These are phyloP conservation scores for Oemleria cerasiformis DNA, from an alignment of 306 rosid species.

Conservation along the genomic window DNA sequence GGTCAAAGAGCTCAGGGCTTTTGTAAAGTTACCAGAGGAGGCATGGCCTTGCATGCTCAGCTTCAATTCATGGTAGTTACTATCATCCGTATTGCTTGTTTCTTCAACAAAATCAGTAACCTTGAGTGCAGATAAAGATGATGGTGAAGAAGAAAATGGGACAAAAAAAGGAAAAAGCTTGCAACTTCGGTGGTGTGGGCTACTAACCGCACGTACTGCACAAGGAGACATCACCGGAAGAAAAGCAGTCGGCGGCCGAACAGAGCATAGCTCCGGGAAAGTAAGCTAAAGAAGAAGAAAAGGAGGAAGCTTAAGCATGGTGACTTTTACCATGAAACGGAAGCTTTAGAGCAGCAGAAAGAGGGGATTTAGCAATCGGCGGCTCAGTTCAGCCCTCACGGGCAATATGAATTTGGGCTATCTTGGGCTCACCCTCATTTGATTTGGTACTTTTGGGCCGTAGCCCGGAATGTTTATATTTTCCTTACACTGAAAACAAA, in stretches of 20 bases:
- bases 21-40: constrained; percentile 27
- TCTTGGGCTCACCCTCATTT: too few relatives aligned
- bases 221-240: constrained; percentile 20
- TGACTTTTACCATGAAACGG: neutral
- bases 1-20: constrained; percentile 34
- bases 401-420: neutral
- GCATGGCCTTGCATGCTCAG: constrained; percentile 34
- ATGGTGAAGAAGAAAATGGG: constrained; percentile 26
- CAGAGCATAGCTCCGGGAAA: neutral
- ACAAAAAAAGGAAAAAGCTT: constrained; percentile 14
- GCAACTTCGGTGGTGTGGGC: neutral
- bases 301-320: neutral
- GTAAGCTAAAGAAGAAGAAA: neutral
- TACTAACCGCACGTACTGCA: neutral
- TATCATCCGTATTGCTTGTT: constrained; percentile 1
- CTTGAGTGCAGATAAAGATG: constrained; percentile 28
- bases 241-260: neutral
- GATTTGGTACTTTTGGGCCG: too few relatives aligned
- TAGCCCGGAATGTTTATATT: too few relatives aligned
- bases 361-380: neutral
- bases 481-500: too few relatives aligned
- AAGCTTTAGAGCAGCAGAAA: neutral
- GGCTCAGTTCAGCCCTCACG: neutral
- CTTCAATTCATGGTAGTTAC: constrained; percentile 27
- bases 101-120: constrained; percentile 18